Conservation (phyloP, 2,329 filamentous ascomycete genomes). For the Aspergillus uvarum region DNA sequence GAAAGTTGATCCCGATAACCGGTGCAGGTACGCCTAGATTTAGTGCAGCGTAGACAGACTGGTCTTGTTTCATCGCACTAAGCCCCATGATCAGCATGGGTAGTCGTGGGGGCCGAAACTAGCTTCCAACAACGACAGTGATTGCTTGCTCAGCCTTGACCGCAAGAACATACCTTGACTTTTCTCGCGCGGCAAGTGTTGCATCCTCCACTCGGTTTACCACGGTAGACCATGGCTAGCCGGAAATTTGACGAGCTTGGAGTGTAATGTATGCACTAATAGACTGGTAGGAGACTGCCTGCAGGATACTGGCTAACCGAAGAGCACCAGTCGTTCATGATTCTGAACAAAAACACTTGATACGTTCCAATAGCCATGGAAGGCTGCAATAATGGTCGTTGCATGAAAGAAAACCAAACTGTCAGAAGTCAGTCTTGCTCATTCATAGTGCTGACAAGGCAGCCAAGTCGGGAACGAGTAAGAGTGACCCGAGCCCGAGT, state of each 20-base stretch:
- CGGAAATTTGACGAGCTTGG: neutral
- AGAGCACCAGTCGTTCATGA: neutral
- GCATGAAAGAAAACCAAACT: neutral
- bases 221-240: neutral
- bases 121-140: neutral
- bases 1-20: slow-evolving; percentile 4
- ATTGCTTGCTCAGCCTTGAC: neutral
- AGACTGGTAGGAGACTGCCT: neutral
- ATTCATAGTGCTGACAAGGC: too few species aligned
- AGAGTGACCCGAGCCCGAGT: neutral
- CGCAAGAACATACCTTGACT: slow-evolving; percentile 6
- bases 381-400: too few species aligned
- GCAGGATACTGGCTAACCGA: neutral
- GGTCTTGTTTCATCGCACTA: slow-evolving; percentile 4
- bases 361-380: too few species aligned
- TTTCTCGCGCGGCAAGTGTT: slow-evolving; percentile 1
- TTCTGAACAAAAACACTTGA: neutral
- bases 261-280: neutral
- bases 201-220: slow-evolving; percentile 3
- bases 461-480: too few species aligned
- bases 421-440: too few species aligned
- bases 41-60: neutral
- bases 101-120: neutral
- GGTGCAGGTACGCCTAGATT: slow-evolving; percentile 1
- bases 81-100: neutral